Percentiles rank a stretch among this genome's conserved stretches.
Evolutionary conservation across 1,284 basidiomycete genomes (phyloP).

Genomic region (Fomes fomentarius): DNA sequence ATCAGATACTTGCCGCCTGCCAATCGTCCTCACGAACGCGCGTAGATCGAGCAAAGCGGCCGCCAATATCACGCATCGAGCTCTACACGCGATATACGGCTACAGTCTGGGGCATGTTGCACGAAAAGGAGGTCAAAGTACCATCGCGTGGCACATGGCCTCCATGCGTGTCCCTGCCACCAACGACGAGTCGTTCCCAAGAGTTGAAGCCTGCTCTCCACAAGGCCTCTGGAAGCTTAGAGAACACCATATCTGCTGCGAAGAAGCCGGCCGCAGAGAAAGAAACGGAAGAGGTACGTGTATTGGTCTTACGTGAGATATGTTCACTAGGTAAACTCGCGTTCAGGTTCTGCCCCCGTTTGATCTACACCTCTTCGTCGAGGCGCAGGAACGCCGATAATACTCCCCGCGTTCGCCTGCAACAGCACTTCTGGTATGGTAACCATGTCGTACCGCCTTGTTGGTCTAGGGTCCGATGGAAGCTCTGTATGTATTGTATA

Average conservation of each 20-base stretch:
- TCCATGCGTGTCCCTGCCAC: constrained; percentile 36
- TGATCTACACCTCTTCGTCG: constrained; percentile 16
- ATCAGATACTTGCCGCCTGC: no score
- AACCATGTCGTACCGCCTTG: neutral
- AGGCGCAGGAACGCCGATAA: constrained; percentile 8
- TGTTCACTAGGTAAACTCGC: constrained; percentile 2
- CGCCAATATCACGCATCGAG: constrained; percentile 63
- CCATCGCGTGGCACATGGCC: constrained; percentile 48
- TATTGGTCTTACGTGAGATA: neutral
- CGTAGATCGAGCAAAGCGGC: constrained; percentile 53
- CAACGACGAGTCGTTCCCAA: neutral
- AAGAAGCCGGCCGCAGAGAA: constrained; percentile 17
- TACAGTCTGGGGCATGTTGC: constrained; percentile 56
- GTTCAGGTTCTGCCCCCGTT: constrained; percentile 21
- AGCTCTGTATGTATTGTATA: constrained; percentile 1
- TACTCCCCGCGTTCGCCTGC: neutral
- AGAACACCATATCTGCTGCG: constrained; percentile 9
- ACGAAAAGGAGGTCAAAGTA: constrained; percentile 50
- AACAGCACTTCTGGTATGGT: neutral
- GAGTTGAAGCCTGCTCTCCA: neutral
- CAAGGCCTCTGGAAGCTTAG: constrained; percentile 10
- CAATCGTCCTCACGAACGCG: neutral
- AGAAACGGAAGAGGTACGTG: constrained; percentile 18
- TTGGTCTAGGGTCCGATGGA: constrained; percentile 3
- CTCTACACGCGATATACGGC: constrained; percentile 62